Conservation (phyloP, 1,139 yeast species). For the Torulaspora globosa region DNA sequence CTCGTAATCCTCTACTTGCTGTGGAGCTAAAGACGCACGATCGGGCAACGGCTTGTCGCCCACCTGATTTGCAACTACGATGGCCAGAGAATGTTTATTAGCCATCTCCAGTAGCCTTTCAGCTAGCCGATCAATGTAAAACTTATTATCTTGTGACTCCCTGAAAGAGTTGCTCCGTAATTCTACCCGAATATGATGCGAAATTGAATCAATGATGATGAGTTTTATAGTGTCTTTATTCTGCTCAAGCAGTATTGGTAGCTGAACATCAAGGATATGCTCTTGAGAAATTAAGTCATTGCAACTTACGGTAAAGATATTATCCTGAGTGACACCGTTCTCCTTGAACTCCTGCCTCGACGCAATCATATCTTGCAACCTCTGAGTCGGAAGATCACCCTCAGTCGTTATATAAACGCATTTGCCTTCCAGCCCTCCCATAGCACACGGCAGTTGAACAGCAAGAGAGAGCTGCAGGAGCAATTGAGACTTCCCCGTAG, state of each 20-base stretch:
- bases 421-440: constrained; percentile 46
- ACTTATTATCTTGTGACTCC: constrained; percentile 40
- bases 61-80: constrained; percentile 78
- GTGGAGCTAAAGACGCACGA: constrained; percentile 14
- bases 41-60: constrained; percentile 51
- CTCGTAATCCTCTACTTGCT: constrained; percentile 49
- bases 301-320: constrained; percentile 60
- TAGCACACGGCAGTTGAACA: constrained; percentile 47
- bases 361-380: constrained; percentile 44
- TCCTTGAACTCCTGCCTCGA: constrained; percentile 33
- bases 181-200: constrained; percentile 77
- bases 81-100: constrained; percentile 47
- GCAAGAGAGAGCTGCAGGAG: constrained; percentile 59
- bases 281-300: constrained; percentile 69
- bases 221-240: constrained; percentile 45
- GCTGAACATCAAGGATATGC: constrained; percentile 65
- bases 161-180: constrained; percentile 41
- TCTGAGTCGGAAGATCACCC: constrained; percentile 59
- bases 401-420: constrained; percentile 77
- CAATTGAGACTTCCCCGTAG: constrained; percentile 80
- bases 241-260: constrained; percentile 53
- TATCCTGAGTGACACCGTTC: constrained; percentile 42
- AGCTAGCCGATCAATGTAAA: constrained; percentile 46
- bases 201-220: constrained; percentile 75
- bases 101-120: constrained; percentile 52